These are phyloP conservation scores for Aspergillus wentii DNA, from an alignment of 495 filamentous ascomycete species.

Conservation along the genomic window DNA sequence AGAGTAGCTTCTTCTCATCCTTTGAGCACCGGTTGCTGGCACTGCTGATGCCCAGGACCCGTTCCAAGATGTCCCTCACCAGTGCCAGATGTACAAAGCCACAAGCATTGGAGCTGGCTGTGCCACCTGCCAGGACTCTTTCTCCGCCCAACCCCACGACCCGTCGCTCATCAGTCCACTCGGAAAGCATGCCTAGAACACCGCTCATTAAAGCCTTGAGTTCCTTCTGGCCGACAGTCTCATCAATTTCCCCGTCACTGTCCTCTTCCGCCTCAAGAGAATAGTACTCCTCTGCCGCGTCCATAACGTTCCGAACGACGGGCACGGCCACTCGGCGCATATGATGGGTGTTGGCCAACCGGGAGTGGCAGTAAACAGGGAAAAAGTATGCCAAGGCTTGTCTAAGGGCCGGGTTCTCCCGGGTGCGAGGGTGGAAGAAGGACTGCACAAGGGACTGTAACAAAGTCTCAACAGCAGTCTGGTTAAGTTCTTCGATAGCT, in stretches of 20 bases:
- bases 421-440: constrained; percentile 87
- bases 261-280: constrained; percentile 51
- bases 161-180: constrained; percentile 94
- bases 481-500: constrained; percentile 44
- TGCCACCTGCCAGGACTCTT: constrained; percentile 44
- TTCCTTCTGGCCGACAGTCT: constrained; percentile 69
- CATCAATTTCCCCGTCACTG: constrained; percentile 52
- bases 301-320: constrained; percentile 59
- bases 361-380: constrained; percentile 87
- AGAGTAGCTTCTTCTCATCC: constrained; percentile 81
- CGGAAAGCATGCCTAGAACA: constrained; percentile 75
- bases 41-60: constrained; percentile 25
- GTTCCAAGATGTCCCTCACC: constrained; percentile 31
- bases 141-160: constrained; percentile 66
- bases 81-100: constrained; percentile 48
- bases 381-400: constrained; percentile 94
- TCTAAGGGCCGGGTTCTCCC: constrained; percentile 76
- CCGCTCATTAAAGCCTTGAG: constrained; percentile 72
- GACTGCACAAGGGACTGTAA: constrained; percentile 76
- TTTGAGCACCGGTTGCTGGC: constrained; percentile 45
- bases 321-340: constrained; percentile 69
- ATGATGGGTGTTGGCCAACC: constrained; percentile 69
- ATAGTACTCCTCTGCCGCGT: constrained; percentile 44
- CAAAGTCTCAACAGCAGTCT: constrained; percentile 53
- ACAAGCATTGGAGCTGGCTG: constrained; percentile 46